Evolutionary conservation across 768 basidiomycete genomes (phyloP), one percentile per base, ranked within the genome.

Genomic region (Phylloporus sp.): DNA sequence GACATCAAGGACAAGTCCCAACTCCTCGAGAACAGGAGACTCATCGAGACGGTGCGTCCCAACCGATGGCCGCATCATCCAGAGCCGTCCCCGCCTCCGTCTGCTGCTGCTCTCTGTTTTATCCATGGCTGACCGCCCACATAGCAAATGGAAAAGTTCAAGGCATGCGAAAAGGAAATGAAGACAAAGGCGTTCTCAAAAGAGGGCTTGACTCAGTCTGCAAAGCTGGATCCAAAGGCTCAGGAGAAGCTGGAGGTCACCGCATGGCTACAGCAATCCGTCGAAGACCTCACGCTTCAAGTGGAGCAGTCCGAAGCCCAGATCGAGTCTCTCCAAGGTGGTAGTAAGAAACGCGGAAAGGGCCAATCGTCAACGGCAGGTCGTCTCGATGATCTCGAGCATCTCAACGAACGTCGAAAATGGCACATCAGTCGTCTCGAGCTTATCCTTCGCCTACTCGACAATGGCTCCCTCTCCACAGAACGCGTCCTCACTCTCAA

Each of bases 121-220:
- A 51, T 35, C 7, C 29, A 9, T 24, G 9, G 34, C 54, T 52
- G 43, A 54, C 60, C 34, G 18, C 15, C 40, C 52, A 50, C 54
- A 50, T 71, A 98, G 97, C 97, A 98, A 98, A 99, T 99, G 97
- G 97, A 99, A 76, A 95, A 93, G 68, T 99, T 99, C 83, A 99
- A 99, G 65, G 95, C 95, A 22, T 94, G 95, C 73, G 97, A 99
- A 76, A 99, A 98, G 76, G 97, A 99, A 74, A 98, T 98, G 95
- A 99, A 99, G 80, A 98, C 97, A 52, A 99, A 99, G 71, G 97
- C 97, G 0, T 99, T 98, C 73, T 97, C 95, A 18, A 99, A 98
- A 66, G 97, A 98, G 71, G 97, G 97, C 36, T 79, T 99, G 36
- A 97, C 88, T 54, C 91, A 94, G 54, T 91, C 93, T 11, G 81